phyloP scores from a whole-genome alignment of 2,329 filamentous ascomycete species.

The Sporothrix curviconia region DNA sequence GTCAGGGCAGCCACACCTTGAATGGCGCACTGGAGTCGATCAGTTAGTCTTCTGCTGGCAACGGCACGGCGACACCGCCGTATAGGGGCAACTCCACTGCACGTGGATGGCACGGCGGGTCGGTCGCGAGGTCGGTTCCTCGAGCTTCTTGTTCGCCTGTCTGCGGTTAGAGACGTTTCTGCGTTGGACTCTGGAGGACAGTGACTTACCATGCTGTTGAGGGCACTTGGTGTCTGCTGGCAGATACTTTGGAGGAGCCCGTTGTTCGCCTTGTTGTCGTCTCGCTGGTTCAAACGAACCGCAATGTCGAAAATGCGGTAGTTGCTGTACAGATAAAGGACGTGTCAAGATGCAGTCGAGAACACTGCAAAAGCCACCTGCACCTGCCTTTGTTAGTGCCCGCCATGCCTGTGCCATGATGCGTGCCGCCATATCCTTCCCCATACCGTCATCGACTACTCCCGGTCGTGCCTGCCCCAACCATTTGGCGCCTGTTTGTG shows the following conservation, averaged over 20 bases:
- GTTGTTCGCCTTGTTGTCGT: not conserved
- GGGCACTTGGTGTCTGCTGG: too few species aligned
- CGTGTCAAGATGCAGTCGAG: not conserved
- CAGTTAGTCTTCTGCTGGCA: not conserved
- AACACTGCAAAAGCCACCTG: too few species aligned
- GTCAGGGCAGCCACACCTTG: slow-evolving; percentile 61
- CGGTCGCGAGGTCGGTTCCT: slow-evolving; percentile 65
- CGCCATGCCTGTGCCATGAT: too few species aligned
- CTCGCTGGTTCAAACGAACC: not conserved
- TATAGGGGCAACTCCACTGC: slow-evolving; percentile 60
- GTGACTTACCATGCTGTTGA: not conserved
- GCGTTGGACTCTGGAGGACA: too few species aligned
- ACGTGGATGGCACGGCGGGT: slow-evolving; percentile 78
- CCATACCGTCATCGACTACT: slow-evolving; percentile 4
- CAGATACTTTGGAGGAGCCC: not conserved
- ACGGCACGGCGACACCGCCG: not conserved
- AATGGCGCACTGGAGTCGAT: slow-evolving; percentile 66
- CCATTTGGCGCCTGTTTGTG: too few species aligned
- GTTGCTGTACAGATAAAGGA: not conserved
- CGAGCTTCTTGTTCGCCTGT: slow-evolving; percentile 31
- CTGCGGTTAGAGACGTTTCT: not conserved
- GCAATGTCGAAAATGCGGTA: too few species aligned
- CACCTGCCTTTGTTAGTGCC: not conserved
- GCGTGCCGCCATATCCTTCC: not conserved
- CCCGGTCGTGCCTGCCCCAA: too few species aligned